Base-by-base conservation (phyloP, 257 asterid genomes). In the Verbascum thapsus region DNA sequence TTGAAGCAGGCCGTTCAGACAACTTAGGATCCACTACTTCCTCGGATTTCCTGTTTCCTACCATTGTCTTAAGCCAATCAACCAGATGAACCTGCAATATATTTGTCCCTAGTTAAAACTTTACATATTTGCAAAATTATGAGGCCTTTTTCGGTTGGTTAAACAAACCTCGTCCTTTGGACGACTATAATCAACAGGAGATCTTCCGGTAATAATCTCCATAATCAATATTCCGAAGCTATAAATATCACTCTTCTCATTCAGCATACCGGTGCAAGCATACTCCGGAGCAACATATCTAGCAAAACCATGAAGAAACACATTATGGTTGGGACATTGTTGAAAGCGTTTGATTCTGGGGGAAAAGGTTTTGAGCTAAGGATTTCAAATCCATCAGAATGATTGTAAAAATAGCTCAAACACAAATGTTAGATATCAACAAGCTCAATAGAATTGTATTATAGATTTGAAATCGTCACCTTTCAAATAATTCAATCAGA, bases 211-310 rank as follows among this genome's bases (percentile, higher is more conserved):
- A 53, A 92, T 85, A 32, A 92, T 78, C 83, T 92, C 99, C 99
- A 92, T 92, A 48, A 92, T 85, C 66, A 92, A 77, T 72, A 92
- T 89, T 54, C 99, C 97, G 42, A 92, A 92, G 85, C 99, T 89
- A 77, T 92, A 92, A 45, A 89, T 73, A 62, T 92, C 97, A 66
- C 99, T 89, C 76, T 92, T 92, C 74, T 92, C 99, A 69, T 80
- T 92, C 76, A 92, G 83, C 99, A 89, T 87, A 51, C 99, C 99
- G 5, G 99, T 85, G 80, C 94, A 89, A 44, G 99, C 99, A 67
- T 92, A 92, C 72, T 92, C 99, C 18, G 99, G 99, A 49, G 99
- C 97, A 67, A 92, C 99, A 70, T 92, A 89, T 53, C 99, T 92
- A 70, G 74, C 71, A 64, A 39, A 67, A 41, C 56, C 69, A 78